Evolutionary conservation across 2,329 filamentous ascomycete genomes (phyloP).

Genomic region (Aspergillus ruber): DNA sequence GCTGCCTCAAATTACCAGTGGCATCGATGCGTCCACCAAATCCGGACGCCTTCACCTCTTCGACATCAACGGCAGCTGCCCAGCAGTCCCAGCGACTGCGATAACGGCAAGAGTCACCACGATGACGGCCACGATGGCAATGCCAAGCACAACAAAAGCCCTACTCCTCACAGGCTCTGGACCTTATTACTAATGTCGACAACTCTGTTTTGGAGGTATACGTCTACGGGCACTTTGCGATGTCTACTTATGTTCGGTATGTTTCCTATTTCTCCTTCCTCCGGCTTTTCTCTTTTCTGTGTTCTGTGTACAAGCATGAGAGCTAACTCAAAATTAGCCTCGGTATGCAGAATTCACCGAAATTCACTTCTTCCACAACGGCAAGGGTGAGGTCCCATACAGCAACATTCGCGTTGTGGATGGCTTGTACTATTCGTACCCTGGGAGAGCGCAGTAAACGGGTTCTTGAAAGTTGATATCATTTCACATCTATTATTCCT

Average conservation of each 20-base stretch:
- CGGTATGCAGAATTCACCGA: constrained; percentile 14
- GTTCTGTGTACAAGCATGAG: too few species aligned
- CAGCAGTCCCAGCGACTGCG: background rate
- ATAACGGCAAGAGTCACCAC: too few species aligned
- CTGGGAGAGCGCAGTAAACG: constrained; percentile 1
- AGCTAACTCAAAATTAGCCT: constrained; percentile 2
- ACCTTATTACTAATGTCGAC: constrained; percentile 14
- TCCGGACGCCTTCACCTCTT: constrained; percentile 11
- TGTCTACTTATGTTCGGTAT: constrained; percentile 15
- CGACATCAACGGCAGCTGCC: constrained; percentile 2
- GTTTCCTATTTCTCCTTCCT: background rate
- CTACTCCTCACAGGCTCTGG: constrained; percentile 3
- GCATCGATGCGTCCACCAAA: constrained; percentile 5
- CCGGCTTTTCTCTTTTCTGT: too few species aligned
- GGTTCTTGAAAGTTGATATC: too few species aligned
- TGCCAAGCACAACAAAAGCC: too few species aligned
- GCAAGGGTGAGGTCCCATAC: constrained; percentile 8
- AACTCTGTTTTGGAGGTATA: constrained; percentile 12
- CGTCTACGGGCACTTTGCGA: constrained; percentile 15
- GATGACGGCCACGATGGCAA: too few species aligned
- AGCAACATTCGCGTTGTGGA: constrained; percentile 9
- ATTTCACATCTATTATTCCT: too few species aligned
- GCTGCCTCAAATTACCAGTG: constrained; percentile 9
- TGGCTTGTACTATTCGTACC: constrained; percentile 15
- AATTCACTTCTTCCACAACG: constrained; percentile 15